These are phyloP conservation scores for Azolla pinnata DNA, from an alignment of 75 land plant species.

Conservation along the genomic window DNA sequence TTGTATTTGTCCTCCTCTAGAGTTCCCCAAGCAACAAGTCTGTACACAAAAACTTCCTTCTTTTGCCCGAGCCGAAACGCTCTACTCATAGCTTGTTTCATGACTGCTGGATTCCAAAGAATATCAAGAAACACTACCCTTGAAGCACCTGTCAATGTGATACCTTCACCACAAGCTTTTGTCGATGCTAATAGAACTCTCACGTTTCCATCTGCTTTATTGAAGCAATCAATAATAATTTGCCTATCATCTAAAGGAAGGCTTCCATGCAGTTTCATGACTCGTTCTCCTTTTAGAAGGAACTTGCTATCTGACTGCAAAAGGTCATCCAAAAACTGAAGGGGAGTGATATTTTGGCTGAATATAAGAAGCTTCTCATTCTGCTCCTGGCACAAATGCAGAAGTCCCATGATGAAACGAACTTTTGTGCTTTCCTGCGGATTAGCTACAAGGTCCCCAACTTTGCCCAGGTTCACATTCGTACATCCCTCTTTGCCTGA, in stretches of 20 bases:
- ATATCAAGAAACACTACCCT: slow-evolving; percentile 74
- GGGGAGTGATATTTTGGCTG: slow-evolving; percentile 50
- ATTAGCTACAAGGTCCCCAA: slow-evolving; percentile 21
- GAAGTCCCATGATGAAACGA: slow-evolving; percentile 49
- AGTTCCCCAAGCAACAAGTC: slow-evolving; percentile 47
- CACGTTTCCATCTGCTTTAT: slow-evolving; percentile 32
- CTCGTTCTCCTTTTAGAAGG: slow-evolving; percentile 56
- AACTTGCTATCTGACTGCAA: slow-evolving; percentile 16
- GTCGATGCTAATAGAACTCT: slow-evolving; percentile 63
- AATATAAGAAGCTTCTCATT: slow-evolving; percentile 73
- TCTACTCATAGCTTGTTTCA: slow-evolving; percentile 69
- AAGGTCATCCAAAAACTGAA: slow-evolving; percentile 33
- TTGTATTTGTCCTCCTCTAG: slow-evolving; percentile 57
- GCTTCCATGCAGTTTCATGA: slow-evolving; percentile 58
- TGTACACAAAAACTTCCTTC: slow-evolving; percentile 57
- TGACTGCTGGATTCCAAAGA: slow-evolving; percentile 76
- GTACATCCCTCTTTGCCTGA: neutral
- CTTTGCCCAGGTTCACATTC: slow-evolving; percentile 1
- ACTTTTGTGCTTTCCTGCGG: slow-evolving; percentile 52
- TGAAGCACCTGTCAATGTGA: slow-evolving; percentile 72
- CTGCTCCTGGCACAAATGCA: slow-evolving; percentile 15
- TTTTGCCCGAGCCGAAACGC: slow-evolving; percentile 77
- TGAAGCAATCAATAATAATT: slow-evolving; percentile 38
- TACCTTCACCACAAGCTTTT: slow-evolving; percentile 74
- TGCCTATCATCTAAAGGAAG: slow-evolving; percentile 32